Evolutionary conservation across 495 filamentous ascomycete species (phyloP).

Genomic region (Xylaria flabelliformis): DNA sequence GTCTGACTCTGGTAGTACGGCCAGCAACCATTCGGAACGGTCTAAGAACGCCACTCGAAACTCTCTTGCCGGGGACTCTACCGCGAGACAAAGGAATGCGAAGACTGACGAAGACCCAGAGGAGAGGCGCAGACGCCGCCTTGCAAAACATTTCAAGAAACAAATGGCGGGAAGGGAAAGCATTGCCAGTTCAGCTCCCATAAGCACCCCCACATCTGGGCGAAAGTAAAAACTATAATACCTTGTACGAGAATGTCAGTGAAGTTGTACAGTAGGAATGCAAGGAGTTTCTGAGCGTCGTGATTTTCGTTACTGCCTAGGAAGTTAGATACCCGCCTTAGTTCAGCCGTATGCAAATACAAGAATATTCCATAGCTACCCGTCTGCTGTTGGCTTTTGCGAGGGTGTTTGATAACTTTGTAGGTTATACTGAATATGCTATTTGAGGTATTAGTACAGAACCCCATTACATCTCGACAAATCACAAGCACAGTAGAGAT

Average conservation of each 20-base stretch:
- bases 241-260: not conserved
- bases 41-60: slow-evolving; percentile 6
- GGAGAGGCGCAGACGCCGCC: slow-evolving; percentile 26
- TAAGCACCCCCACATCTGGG: slow-evolving; percentile 34
- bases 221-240: slow-evolving; percentile 28
- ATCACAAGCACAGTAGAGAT: not conserved
- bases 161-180: slow-evolving; percentile 24
- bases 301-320: not conserved
- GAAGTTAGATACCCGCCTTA: slow-evolving; percentile 9
- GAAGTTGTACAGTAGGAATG: not conserved
- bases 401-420: not conserved
- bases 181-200: slow-evolving; percentile 32
- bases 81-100: not conserved
- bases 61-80: slow-evolving; percentile 25
- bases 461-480: not conserved
- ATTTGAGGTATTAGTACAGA: not conserved
- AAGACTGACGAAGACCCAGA: slow-evolving; percentile 25
- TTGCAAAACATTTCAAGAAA: slow-evolving; percentile 29
- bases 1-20: slow-evolving; percentile 22
- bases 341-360: not conserved
- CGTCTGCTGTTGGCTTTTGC: not conserved
- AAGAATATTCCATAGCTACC: not conserved
- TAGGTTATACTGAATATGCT: not conserved
- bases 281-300: slow-evolving; percentile 1
- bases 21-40: slow-evolving; percentile 13